Conservation (phyloP, 2,329 filamentous ascomycete species). For the Cladophialophora carrionii region DNA sequence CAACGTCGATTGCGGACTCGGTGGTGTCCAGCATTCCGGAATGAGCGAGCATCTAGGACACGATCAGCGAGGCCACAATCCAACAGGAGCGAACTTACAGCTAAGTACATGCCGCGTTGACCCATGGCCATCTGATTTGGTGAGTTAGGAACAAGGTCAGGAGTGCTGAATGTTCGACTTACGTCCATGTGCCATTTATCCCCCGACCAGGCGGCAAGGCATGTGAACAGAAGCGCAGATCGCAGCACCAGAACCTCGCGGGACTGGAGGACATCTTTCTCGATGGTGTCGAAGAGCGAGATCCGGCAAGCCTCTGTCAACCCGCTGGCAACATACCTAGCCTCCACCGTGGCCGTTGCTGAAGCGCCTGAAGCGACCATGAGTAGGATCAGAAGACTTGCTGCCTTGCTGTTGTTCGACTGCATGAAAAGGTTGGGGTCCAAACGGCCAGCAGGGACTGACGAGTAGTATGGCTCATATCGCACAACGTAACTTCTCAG, state of each 20-base stretch:
- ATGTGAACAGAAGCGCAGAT: conserved; percentile 68
- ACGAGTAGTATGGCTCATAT: conserved; percentile 67
- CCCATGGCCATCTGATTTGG: conserved; percentile 64
- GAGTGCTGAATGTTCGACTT: conserved; percentile 15
- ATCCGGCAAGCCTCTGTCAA: conserved; percentile 72
- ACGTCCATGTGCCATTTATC: conserved; percentile 76
- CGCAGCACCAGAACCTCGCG: conserved; percentile 67
- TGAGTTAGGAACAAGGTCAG: conserved; percentile 19
- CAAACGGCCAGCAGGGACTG: conserved; percentile 62
- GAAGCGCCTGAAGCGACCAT: conserved; percentile 74
- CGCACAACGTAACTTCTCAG: conserved; percentile 67
- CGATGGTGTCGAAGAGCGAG: conserved; percentile 71
- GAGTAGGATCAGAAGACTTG: conserved; percentile 67
- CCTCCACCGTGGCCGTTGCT: conserved; percentile 66
- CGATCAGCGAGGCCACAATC: conserved; percentile 17
- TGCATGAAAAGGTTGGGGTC: conserved; percentile 70
- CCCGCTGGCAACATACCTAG: conserved; percentile 66
- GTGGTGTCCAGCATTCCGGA: conserved; percentile 66
- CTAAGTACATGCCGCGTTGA: conserved; percentile 72
- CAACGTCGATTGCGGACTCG: conserved; percentile 51
- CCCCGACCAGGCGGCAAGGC: conserved; percentile 72
- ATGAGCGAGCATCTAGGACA: conserved; percentile 65
- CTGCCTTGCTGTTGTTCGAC: conserved; percentile 64
- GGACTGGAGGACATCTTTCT: conserved; percentile 70
- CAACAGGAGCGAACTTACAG: conserved; percentile 49